Evolutionary conservation across 2,329 filamentous ascomycete species (phyloP).

Genomic region (Cryphonectria carpinicola): DNA sequence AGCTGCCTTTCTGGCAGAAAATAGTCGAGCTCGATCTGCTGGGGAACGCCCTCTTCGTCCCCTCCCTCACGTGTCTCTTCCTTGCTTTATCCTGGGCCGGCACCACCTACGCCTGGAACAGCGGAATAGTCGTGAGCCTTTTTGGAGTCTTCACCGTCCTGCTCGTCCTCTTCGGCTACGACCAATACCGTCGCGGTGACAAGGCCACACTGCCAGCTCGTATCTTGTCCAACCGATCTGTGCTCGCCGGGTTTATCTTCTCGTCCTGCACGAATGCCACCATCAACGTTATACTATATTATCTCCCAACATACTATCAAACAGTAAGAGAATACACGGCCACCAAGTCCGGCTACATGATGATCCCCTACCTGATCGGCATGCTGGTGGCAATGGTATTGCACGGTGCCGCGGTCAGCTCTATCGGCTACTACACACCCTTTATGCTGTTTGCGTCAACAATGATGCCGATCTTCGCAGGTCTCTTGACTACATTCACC

Average conservation of each 20-base stretch:
- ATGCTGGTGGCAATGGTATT: conserved; percentile 42
- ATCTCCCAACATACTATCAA: conserved; percentile 48
- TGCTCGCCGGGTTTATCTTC: conserved; percentile 40
- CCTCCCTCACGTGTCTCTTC: conserved; percentile 34
- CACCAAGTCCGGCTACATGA: conserved; percentile 39
- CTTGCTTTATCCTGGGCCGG: conserved; percentile 48
- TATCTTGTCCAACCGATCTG: conserved; percentile 34
- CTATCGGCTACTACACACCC: conserved; percentile 33
- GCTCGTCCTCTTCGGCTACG: conserved; percentile 36
- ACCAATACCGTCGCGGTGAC: conserved; percentile 41
- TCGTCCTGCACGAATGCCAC: conserved; percentile 33
- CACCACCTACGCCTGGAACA: conserved; percentile 41
- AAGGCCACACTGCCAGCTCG: conserved; percentile 34
- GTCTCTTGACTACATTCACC: conserved; percentile 23
- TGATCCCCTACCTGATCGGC: conserved; percentile 42
- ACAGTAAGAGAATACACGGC: conserved; percentile 40
- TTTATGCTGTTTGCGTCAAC: conserved; percentile 23
- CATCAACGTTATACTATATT: conserved; percentile 35
- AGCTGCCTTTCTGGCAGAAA: conserved; percentile 34
- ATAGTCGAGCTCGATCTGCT: conserved; percentile 44
- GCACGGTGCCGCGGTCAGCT: conserved; percentile 40
- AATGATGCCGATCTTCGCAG: conserved; percentile 24
- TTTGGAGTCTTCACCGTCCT: conserved; percentile 33
- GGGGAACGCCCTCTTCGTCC: conserved; percentile 36
- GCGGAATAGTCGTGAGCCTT: conserved; percentile 38